Evolutionary conservation across 83 land plant species (phyloP).

Genomic region (Diphasiastrum complanatum): DNA sequence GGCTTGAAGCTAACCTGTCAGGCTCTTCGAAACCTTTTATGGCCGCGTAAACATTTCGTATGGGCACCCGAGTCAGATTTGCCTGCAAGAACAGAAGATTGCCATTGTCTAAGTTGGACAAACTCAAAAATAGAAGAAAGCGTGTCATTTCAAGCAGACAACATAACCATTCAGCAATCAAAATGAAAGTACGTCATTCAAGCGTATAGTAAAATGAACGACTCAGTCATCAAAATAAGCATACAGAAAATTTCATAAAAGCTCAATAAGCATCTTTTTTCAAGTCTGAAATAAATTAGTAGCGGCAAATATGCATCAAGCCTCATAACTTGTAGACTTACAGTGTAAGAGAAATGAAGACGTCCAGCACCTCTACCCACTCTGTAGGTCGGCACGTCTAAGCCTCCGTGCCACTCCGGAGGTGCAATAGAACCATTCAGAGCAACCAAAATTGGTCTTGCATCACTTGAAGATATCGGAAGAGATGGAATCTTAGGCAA

Average conservation of each 20-base stretch:
- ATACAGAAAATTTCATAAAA: too few relatives aligned
- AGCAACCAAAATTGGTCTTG: constrained; percentile 28
- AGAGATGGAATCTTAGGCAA: constrained; percentile 53
- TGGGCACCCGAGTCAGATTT: constrained; percentile 26
- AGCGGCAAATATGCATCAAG: not conserved
- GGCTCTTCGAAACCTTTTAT: constrained; percentile 65
- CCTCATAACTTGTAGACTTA: constrained; percentile 17
- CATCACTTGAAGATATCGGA: constrained; percentile 56
- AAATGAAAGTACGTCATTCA: too few relatives aligned
- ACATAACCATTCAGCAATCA: too few relatives aligned
- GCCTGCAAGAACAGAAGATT: constrained; percentile 33
- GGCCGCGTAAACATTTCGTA: constrained; percentile 57
- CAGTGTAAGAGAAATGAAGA: constrained; percentile 44
- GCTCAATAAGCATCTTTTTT: not conserved
- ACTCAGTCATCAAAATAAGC: too few relatives aligned
- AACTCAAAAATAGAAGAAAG: not conserved
- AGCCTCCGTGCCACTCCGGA: constrained; percentile 51
- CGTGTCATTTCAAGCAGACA: not conserved
- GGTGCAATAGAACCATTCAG: constrained; percentile 44
- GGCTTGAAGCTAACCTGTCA: constrained; percentile 35
- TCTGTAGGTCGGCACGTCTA: constrained; percentile 32
- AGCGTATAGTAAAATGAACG: too few relatives aligned
- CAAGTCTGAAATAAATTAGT: not conserved
- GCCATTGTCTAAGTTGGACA: not conserved
- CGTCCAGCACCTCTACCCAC: constrained; percentile 58